A percentile compares a stretch with the other conserved stretches of the same genome.
phyloP scores from a whole-genome alignment of 148 eudicot species.

The Beta vulgaris region DNA sequence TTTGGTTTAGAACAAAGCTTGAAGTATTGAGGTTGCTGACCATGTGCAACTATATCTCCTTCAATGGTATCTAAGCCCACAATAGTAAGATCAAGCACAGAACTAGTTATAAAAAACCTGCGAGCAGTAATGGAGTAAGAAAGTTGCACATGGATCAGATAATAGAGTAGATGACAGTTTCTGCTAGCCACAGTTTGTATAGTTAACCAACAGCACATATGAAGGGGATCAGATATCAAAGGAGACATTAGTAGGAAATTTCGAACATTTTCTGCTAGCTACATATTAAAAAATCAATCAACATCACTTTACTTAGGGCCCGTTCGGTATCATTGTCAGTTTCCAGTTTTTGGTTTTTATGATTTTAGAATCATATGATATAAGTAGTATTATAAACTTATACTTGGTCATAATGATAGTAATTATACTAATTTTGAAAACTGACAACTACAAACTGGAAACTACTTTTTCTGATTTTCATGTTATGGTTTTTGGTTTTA shows the following conservation, averaged over 20 bases:
- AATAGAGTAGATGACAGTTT: neutral
- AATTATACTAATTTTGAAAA: no score
- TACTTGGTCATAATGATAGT: no score
- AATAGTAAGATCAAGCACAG: constrained; percentile 90
- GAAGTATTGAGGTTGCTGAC: constrained; percentile 71
- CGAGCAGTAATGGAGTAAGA: constrained; percentile 2
- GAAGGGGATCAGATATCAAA: neutral
- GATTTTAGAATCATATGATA: no score
- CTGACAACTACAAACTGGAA: no score
- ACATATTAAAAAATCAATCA: no score
- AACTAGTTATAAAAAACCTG: constrained; percentile 95
- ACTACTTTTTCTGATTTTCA: no score
- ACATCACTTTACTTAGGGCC: no score
- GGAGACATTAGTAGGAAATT: neutral
- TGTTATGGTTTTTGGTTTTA: no score
- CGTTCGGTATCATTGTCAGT: no score
- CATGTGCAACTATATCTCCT: constrained; percentile 63
- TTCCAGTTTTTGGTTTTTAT: no score
- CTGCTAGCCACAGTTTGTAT: neutral
- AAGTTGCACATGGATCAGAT: neutral
- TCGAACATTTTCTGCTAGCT: neutral
- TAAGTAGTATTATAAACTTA: no score
- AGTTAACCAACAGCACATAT: neutral
- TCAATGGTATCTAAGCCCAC: constrained; percentile 80
- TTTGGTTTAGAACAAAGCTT: constrained; percentile 73